These are phyloP conservation scores for Blastocystis sp. DNA, from an alignment of 352 stramenopile genomes.

Conservation along the genomic window DNA sequence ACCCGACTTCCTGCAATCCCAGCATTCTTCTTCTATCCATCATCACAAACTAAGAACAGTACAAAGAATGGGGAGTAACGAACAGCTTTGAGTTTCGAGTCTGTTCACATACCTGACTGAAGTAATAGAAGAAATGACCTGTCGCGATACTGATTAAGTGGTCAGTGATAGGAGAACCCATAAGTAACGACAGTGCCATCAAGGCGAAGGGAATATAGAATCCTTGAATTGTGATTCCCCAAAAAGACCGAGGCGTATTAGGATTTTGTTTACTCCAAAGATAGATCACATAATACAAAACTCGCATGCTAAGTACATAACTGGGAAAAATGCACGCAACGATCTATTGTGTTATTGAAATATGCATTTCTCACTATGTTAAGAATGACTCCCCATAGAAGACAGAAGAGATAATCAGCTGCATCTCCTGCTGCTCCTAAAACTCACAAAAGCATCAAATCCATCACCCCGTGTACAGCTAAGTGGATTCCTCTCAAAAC, in stretches of 20 bases:
- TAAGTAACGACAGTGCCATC: conserved; percentile 29
- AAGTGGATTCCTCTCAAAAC: conserved; percentile 49
- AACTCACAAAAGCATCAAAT: neutral
- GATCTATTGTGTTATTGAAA: neutral
- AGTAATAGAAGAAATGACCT: conserved; percentile 59
- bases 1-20: neutral
- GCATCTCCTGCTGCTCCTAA: conserved; percentile 58
- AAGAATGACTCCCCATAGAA: conserved; percentile 38
- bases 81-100: conserved; percentile 8
- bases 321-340: neutral
- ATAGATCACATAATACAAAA: conserved; percentile 55
- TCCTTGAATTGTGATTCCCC: conserved; percentile 25
- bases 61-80: neutral
- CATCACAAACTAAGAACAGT: neutral
- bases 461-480: conserved; percentile 28
- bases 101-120: conserved; percentile 42
- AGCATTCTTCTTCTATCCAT: conserved; percentile 37
- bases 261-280: conserved; percentile 57
- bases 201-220: conserved; percentile 54
- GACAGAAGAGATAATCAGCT: conserved; percentile 29
- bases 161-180: conserved; percentile 33
- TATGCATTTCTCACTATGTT: neutral
- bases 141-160: conserved; percentile 37
- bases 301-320: conserved; percentile 14
- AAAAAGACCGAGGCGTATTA: conserved; percentile 7